A percentile compares a stretch with the other conserved stretches of the same genome.
Conservation (phyloP, 73 alveolate genomes). For the Paramecium biaurelia region DNA sequence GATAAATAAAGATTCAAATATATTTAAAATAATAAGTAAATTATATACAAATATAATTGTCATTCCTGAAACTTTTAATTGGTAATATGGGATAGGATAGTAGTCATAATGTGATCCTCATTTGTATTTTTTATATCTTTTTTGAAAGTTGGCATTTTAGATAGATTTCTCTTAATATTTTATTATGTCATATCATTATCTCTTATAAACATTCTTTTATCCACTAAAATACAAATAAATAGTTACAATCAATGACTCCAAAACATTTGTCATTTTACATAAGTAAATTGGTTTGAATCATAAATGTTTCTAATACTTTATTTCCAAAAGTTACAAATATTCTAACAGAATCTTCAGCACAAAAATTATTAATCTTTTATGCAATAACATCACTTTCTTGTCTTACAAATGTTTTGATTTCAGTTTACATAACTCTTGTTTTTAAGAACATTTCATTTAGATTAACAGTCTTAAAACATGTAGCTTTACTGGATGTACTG, state of each 20-base stretch:
- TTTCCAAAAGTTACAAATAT: constrained; percentile 50
- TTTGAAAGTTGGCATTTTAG: constrained; percentile 42
- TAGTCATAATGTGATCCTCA: constrained; percentile 12
- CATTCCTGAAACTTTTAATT: constrained; percentile 36
- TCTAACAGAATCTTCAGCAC: constrained; percentile 52
- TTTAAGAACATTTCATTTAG: constrained; percentile 26
- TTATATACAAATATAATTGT: neutral
- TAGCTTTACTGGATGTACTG: neutral
- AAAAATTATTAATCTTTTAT: constrained; percentile 12
- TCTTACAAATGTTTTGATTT: neutral
- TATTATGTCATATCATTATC: neutral
- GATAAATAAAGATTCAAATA: neutral
- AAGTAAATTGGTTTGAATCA: neutral
- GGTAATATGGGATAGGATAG: constrained; percentile 34
- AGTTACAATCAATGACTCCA: constrained; percentile 34
- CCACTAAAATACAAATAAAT: neutral
- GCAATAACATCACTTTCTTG: constrained; percentile 36
- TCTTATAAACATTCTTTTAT: constrained; percentile 9
- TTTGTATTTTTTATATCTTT: neutral
- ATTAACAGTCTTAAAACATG: constrained; percentile 14
- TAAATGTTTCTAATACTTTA: constrained; percentile 9
- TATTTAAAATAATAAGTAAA: neutral
- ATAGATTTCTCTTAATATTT: neutral
- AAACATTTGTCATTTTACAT: constrained; percentile 19
- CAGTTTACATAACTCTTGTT: constrained; percentile 47